phyloP scores from a whole-genome alignment of 1,284 basidiomycete species.

The Malassezia restricta region DNA sequence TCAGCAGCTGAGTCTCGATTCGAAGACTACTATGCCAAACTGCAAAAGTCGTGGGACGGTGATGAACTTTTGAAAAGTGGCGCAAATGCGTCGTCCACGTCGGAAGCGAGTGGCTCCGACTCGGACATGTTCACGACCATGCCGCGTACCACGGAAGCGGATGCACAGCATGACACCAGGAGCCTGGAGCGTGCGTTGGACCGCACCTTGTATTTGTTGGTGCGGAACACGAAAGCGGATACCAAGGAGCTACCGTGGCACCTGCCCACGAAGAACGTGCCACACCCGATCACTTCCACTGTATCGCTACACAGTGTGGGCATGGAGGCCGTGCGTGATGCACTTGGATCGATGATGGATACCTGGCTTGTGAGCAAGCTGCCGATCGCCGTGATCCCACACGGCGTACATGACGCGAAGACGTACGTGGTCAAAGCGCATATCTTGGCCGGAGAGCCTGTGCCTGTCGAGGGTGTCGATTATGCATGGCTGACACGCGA shows the following conservation, averaged over 20 bases:
- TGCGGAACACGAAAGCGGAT: constrained; percentile 49
- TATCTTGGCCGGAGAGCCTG: constrained; percentile 29
- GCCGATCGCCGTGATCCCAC: constrained; percentile 26
- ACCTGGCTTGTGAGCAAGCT: constrained; percentile 40
- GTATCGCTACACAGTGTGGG: constrained; percentile 18
- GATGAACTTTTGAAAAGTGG: neutral
- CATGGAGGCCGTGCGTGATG: constrained; percentile 19
- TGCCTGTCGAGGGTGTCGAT: constrained; percentile 51
- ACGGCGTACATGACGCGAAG: constrained; percentile 5
- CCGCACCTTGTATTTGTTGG: constrained; percentile 71
- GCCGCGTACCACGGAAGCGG: constrained; percentile 52
- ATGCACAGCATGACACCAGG: constrained; percentile 55
- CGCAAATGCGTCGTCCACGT: neutral
- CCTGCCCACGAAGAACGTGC: constrained; percentile 23
- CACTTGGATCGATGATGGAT: constrained; percentile 34
- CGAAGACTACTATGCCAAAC: constrained; percentile 50
- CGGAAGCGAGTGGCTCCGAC: neutral
- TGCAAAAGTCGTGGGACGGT: constrained; percentile 29
- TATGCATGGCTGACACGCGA: constrained; percentile 84
- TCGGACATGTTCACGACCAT: constrained; percentile 52
- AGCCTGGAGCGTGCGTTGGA: constrained; percentile 70
- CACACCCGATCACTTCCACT: neutral
- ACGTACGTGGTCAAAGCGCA: constrained; percentile 36
- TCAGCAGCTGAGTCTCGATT: constrained; percentile 74
- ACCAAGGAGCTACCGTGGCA: constrained; percentile 17